Conservation (phyloP, 208 protist genomes). For the Wallacemonas sp. region DNA sequence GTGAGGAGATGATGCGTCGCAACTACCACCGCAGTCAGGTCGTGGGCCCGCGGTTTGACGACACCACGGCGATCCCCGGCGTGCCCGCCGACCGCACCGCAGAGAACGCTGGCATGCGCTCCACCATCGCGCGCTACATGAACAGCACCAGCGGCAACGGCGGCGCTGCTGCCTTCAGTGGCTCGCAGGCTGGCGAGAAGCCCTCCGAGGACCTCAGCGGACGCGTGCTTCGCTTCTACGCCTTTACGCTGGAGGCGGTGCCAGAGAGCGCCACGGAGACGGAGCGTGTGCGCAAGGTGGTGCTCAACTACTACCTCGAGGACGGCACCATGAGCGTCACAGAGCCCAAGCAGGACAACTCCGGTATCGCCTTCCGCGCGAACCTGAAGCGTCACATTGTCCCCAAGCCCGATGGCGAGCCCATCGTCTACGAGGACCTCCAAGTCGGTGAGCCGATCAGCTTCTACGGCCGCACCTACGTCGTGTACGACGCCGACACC, state of each 20-base stretch:
- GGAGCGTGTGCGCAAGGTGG: slow-evolving; percentile 88
- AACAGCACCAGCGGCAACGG: slow-evolving; percentile 10
- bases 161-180: background rate
- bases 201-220: slow-evolving; percentile 53
- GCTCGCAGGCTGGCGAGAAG: slow-evolving; percentile 11
- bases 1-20: slow-evolving; percentile 89
- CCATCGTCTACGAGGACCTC: slow-evolving; percentile 85
- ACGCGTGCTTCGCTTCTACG: slow-evolving; percentile 93
- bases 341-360: slow-evolving; percentile 94
- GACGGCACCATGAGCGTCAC: slow-evolving; percentile 96
- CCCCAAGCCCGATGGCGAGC: slow-evolving; percentile 65
- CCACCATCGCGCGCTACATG: slow-evolving; percentile 30
- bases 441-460: slow-evolving; percentile 86
- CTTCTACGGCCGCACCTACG: slow-evolving; percentile 94
- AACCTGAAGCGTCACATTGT: slow-evolving; percentile 94
- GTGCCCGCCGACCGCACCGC: slow-evolving; percentile 63
- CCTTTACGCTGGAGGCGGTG: slow-evolving; percentile 95
- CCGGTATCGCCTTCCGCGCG: slow-evolving; percentile 92
- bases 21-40: slow-evolving; percentile 88
- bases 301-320: slow-evolving; percentile 94
- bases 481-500: slow-evolving; percentile 92
- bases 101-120: slow-evolving; percentile 21
- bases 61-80: slow-evolving; percentile 45
- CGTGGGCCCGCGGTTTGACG: slow-evolving; percentile 36
- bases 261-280: slow-evolving; percentile 92